Base-by-base conservation (phyloP, 257 asterid genomes). In the Lycium barbarum region DNA sequence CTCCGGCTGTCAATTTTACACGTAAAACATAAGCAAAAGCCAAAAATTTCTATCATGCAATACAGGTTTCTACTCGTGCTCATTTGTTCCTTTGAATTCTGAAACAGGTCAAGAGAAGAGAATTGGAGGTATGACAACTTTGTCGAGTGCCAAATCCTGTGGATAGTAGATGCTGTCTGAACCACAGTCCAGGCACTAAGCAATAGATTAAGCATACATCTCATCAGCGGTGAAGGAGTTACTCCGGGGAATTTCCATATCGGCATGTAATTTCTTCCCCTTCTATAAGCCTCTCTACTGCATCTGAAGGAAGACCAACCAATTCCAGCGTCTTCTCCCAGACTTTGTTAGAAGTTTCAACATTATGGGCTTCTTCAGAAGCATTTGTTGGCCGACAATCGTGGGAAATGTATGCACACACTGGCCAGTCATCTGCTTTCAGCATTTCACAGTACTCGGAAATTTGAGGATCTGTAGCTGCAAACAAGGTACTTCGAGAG, bases 351-450 rank as follows among this genome's bases (percentile, higher is more conserved):
- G 92, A 87, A 80, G 97, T 96, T 90, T 93, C 97, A 4, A 88
- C 87, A 62, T 85, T 91, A 88, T 93, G 97, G 43, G 98, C 94
- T 92, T 94, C 99, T 90, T 97, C 98, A 2, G 96, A 93, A 67
- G 99, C 97, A 87, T 95, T 95, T 51, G 94, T 87, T 62, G 99
- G 99, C 79, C 94, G 95, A 68, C 99, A 97, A 74, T 95, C 99
- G 13, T 93, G 93, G 73, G 95, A 94, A 68, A 97, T 89, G 90
- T 87, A 95, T 63, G 98, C 99, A 85, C 98, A 94, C 17, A 94
- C 98, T 9, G 99, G 97, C 98, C 98, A 95, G 38, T 94, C 96
- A n/a, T 95, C 99, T 11, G 98, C 93, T 90, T 92, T 97, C 86
- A 97, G 84, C 68, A 91, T 91, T 83, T 97, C 98, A 38, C 98